A percentile compares a stretch with the other conserved stretches of the same genome.
Evolutionary conservation across 1,284 basidiomycete genomes (phyloP).

Genomic region (Sparassis latifolia): DNA sequence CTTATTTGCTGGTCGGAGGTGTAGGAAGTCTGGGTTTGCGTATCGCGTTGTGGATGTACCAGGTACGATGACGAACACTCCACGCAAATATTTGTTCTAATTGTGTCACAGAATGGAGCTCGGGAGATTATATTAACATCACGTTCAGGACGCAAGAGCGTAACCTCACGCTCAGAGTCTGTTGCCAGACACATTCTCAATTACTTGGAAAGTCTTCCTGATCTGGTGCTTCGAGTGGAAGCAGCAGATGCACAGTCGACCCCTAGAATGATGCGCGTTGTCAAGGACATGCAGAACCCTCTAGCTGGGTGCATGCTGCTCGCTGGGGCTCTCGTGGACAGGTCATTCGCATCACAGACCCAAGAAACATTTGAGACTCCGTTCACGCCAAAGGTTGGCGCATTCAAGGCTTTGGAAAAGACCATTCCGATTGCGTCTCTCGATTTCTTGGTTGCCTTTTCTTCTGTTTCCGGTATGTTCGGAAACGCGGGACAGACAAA

Average conservation of each 20-base stretch:
- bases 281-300: slow-evolving; percentile 16
- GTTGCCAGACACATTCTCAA: slow-evolving; percentile 21
- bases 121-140: slow-evolving; percentile 32
- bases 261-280: slow-evolving; percentile 13
- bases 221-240: slow-evolving; percentile 23
- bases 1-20: slow-evolving; percentile 19
- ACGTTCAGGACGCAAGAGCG: slow-evolving; percentile 24
- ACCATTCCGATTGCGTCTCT: slow-evolving; percentile 17
- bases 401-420: slow-evolving; percentile 20
- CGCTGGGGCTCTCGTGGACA: slow-evolving; percentile 27
- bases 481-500: slow-evolving; percentile 36
- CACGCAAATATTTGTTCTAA: background rate
- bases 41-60: slow-evolving; percentile 34
- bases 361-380: slow-evolving; percentile 24
- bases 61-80: slow-evolving; percentile 18
- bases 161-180: slow-evolving; percentile 15
- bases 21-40: slow-evolving; percentile 24
- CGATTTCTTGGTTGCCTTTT: slow-evolving; percentile 33
- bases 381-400: slow-evolving; percentile 26
- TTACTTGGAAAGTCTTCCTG: slow-evolving; percentile 24
- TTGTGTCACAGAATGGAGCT: slow-evolving; percentile 28
- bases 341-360: slow-evolving; percentile 25
- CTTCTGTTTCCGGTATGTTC: slow-evolving; percentile 28
- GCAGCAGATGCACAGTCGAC: slow-evolving; percentile 25
- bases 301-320: slow-evolving; percentile 32